Evolutionary conservation across 2,329 filamentous ascomycete species (phyloP), one percentile per base, ranked within the genome.

Genomic region (Hypoxylon sp.): DNA sequence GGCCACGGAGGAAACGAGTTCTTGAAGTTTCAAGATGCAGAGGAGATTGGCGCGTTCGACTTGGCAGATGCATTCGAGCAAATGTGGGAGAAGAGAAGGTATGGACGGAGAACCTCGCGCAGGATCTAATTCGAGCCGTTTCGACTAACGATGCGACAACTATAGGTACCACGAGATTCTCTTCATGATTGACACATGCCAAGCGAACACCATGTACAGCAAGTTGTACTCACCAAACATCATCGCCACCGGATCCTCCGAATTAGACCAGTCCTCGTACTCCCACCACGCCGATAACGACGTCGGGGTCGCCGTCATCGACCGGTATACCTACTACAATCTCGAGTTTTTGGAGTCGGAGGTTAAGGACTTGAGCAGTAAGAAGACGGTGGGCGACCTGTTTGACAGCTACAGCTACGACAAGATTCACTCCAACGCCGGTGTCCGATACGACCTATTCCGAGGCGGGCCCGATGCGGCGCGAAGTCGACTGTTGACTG

Each of bases 131-230:
- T n/a, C 7, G n/a, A 13, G 4, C 22, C 5, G 6, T 53, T n/a
- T 11, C 24, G 15, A 55, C 64, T 68, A 32, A 68, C 60, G n/a
- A 47, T 13, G 10, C n/a, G 11, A 46, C 30, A 7, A 48, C 43
- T 6, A 28, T 19, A 91, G 90, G 76, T 99, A 98, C 79, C 92
- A 98, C 77, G 95, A 99, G 79, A 89, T 99, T 71, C 87, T 99
- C 60, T 99, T 99, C 83, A 99, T 99, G 95, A 99, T 99, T 79
- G 95, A 99, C 78, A 99, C 95, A 0, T 99, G 95, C 81, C 95
- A 99, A 81, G 95, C 95, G 57, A 99, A 99, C 78, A 99, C 95
- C 30, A 97, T 99, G 93, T 99, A 97, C 81, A 94, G 90, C 76
- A 94, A 97, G 72, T 92, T 99, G 74, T 99, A 99, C 82, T 97